phyloP scores from a whole-genome alignment of 768 basidiomycete genomes.

The Agrocybe praecox region DNA sequence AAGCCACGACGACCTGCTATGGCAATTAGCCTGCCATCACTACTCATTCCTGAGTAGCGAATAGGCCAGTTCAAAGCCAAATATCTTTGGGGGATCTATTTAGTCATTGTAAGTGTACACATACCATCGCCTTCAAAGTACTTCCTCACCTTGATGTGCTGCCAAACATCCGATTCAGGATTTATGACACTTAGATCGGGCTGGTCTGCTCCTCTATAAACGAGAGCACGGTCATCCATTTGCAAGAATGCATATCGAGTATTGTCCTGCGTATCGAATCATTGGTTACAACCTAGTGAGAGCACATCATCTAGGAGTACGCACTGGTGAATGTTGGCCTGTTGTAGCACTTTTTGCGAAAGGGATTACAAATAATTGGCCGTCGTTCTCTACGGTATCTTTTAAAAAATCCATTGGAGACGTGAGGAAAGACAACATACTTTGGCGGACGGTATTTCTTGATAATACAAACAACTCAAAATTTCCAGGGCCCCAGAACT shows the following conservation, averaged over 20 bases:
- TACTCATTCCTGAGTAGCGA: slow-evolving; percentile 86
- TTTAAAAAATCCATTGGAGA: background rate
- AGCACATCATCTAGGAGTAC: slow-evolving; percentile 24
- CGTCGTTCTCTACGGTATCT: slow-evolving; percentile 48
- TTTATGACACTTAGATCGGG: slow-evolving; percentile 99
- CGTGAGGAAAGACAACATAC: slow-evolving; percentile 35
- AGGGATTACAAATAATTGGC: slow-evolving; percentile 82
- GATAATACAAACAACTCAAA: slow-evolving; percentile 84
- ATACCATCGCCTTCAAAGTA: background rate
- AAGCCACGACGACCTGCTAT: slow-evolving; percentile 91
- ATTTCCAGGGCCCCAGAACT: slow-evolving; percentile 97
- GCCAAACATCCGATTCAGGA: slow-evolving; percentile 97
- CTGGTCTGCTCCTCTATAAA: slow-evolving; percentile 96
- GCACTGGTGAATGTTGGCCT: slow-evolving; percentile 86
- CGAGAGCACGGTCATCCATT: slow-evolving; percentile 90
- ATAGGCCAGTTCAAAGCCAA: slow-evolving; percentile 93
- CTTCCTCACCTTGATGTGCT: slow-evolving; percentile 79
- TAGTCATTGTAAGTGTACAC: background rate
- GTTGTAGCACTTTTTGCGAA: slow-evolving; percentile 96
- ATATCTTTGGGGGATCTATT: slow-evolving; percentile 86
- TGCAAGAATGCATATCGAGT: slow-evolving; percentile 95
- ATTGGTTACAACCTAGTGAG: background rate
- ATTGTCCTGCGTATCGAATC: slow-evolving; percentile 67
- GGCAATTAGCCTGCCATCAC: slow-evolving; percentile 89
- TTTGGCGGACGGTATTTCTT: slow-evolving; percentile 42